Evolutionary conservation across 495 filamentous ascomycete species (phyloP), one percentile per base, ranked within the genome.

Genomic region (Hypoxylon cercidicola): DNA sequence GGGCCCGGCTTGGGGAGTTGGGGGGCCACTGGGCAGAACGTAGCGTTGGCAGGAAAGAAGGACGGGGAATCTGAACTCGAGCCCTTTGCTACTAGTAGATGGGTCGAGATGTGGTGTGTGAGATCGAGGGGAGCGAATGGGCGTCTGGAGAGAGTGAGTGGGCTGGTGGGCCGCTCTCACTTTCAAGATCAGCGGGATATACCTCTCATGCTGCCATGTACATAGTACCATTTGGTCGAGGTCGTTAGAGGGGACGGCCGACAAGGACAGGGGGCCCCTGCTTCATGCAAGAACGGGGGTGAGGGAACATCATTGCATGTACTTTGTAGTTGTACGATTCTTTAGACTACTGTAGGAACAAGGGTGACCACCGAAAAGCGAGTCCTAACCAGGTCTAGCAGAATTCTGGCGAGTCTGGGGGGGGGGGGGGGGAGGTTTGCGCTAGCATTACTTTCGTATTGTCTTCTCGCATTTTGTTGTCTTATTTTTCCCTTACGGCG

Each of bases 121-220:
- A 61, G 57, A 65, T 64, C 60, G 66, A 65, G 52, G 62, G 47
- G 62, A 58, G 48, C 55, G 56, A 62, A 64, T 64, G 45, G 51
- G 25, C 28, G 45, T 15, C 12, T 23, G 35, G 55, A 46, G 28
- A 60, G 18, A 15, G 8, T 4, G 40, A 39, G 60, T 64, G 60
- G 60, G 65, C 30, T 7, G 50, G 60, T 64, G 60, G 60, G 65
- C 30, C 30, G 50, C 53, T 39, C 8, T 56, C 52, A 69, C 51
- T 49, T 62, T 44, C 57, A 57, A 64, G 66, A 69, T 69, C 66
- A 69, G 66, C 66, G 61, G 61, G 60, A 69, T 68, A 62, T 64
- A 68, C 59, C 60, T 61, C 53, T 39, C 23, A 35, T 56, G 55
- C n/a, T n/a, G n/a, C n/a, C n/a, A n/a, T n/a, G n/a, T n/a, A n/a